These are phyloP conservation scores for Capronia epimyces DNA, from an alignment of 2,329 filamentous ascomycete genomes.

Conservation along the genomic window DNA sequence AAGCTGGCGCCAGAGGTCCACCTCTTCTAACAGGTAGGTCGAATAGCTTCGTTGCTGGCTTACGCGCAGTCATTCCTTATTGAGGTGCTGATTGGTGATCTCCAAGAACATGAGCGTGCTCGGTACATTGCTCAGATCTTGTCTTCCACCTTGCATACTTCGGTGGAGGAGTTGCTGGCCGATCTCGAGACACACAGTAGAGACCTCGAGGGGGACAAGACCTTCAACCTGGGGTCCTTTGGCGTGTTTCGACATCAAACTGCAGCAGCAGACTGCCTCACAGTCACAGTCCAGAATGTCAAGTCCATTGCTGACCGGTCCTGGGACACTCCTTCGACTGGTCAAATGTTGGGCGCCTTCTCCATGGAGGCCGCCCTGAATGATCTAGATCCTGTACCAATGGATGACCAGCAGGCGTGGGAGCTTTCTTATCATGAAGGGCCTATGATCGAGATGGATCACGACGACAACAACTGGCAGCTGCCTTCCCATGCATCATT, in stretches of 20 bases:
- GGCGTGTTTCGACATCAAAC: background rate
- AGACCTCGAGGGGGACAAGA: background rate
- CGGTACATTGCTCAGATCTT: background rate
- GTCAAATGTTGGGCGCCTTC: background rate
- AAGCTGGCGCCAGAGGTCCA: too few species aligned
- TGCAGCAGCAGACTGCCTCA: background rate
- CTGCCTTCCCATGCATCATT: too few species aligned
- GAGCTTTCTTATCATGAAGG: too few species aligned
- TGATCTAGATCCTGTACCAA: background rate
- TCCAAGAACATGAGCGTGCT: constrained; percentile 1
- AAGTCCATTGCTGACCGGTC: background rate
- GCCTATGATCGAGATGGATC: background rate
- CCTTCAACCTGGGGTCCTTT: background rate
- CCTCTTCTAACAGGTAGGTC: too few species aligned
- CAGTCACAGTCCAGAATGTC: background rate
- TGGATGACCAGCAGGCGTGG: background rate
- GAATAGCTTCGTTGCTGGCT: too few species aligned
- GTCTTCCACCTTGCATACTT: background rate
- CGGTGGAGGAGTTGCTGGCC: constrained; percentile 1
- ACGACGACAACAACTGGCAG: too few species aligned
- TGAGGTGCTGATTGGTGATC: too few species aligned
- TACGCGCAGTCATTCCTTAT: too few species aligned
- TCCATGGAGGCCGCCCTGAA: background rate
- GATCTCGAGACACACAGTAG: background rate
- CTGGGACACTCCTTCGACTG: background rate